A percentile compares a stretch with the other conserved stretches of the same genome.
Conservation (phyloP, 768 basidiomycete species). For the Galerina sulciceps region DNA sequence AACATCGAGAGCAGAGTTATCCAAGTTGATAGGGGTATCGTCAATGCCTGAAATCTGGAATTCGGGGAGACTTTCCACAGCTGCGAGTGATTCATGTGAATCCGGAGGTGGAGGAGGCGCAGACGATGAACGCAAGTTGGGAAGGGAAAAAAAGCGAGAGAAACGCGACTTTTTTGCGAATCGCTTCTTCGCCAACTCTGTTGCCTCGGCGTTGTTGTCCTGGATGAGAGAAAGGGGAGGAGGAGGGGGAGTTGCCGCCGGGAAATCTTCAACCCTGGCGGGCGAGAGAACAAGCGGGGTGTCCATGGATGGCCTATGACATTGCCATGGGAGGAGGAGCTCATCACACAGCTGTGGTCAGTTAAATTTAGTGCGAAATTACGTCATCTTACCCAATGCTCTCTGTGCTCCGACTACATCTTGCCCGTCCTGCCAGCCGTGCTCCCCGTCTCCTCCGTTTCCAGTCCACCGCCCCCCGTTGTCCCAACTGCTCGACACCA, state of each 20-base stretch:
- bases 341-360: background rate
- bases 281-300: conserved; percentile 8
- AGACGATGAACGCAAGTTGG: conserved; percentile 25
- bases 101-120: background rate
- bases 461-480: conserved; percentile 31
- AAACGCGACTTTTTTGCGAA: conserved; percentile 37
- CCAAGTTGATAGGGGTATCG: conserved; percentile 35
- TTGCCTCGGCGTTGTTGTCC: conserved; percentile 44
- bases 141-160: conserved; percentile 37
- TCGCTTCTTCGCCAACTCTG: conserved; percentile 51
- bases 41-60: conserved; percentile 3
- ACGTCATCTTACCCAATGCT: conserved; percentile 16
- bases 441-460: background rate
- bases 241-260: conserved; percentile 24
- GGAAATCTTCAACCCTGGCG: conserved; percentile 12
- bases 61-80: background rate
- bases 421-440: background rate
- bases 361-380: background rate
- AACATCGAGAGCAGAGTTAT: conserved; percentile 26
- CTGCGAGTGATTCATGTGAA: background rate
- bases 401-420: conserved; percentile 11
- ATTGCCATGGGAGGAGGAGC: conserved; percentile 7
- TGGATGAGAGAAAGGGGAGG: conserved; percentile 41
- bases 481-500: conserved; percentile 64
- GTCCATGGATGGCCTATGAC: conserved; percentile 13